Evolutionary conservation across 345 rosid genomes (phyloP).

Genomic region (Pelargonium nanum): DNA sequence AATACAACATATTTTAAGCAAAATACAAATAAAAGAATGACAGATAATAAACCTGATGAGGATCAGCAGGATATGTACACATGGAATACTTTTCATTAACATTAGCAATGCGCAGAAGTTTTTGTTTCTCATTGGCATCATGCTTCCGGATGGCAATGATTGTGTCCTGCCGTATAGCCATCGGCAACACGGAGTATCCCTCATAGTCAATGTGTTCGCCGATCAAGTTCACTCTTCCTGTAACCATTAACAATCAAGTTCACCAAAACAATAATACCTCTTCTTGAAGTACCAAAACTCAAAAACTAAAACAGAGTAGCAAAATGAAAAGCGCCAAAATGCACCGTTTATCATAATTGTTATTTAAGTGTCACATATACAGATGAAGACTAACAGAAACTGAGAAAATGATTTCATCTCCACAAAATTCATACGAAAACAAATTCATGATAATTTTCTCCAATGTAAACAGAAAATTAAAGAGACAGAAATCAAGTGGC

Average conservation of each 20-base stretch:
- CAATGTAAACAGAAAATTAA: no score
- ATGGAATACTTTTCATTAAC: constrained; percentile 55
- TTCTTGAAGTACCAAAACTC: background rate
- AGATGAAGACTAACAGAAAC: no score
- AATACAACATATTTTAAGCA: no score
- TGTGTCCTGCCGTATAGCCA: constrained; percentile 97
- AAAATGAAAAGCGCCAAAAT: background rate
- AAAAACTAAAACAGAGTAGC: no score
- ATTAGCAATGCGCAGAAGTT: constrained; percentile 59
- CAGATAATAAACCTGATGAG: constrained; percentile 45
- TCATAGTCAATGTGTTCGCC: constrained; percentile 98
- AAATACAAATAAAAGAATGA: no score
- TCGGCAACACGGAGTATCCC: constrained; percentile 93
- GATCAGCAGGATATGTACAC: constrained; percentile 80
- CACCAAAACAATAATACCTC: background rate
- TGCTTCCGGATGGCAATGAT: constrained; percentile 66
- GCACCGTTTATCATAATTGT: background rate
- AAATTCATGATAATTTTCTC: no score
- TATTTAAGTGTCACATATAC: background rate
- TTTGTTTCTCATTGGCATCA: constrained; percentile 31
- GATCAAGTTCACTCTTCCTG: constrained; percentile 95
- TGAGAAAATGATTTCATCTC: no score
- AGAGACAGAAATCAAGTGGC: no score
- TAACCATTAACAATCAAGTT: constrained; percentile 3
- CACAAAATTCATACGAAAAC: no score